Evolutionary conservation across 345 rosid genomes (phyloP).

Genomic region (Ricinus communis): DNA sequence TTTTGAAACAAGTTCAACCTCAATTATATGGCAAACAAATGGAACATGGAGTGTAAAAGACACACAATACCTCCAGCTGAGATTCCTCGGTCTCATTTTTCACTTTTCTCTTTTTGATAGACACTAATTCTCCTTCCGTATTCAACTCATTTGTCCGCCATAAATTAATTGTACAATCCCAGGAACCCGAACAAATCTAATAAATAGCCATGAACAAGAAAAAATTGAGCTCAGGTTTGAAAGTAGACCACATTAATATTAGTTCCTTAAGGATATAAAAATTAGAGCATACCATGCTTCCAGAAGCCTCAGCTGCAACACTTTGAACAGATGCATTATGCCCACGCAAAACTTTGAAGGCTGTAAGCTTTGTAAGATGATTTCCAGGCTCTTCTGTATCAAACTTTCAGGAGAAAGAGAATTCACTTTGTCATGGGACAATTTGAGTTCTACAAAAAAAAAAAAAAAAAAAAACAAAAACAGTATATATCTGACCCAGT

Average conservation of each 20-base stretch:
- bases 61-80: constrained; percentile 65
- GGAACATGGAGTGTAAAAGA: background rate
- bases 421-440: constrained; percentile 12
- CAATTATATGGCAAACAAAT: constrained; percentile 1
- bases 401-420: constrained; percentile 44
- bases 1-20: background rate
- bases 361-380: constrained; percentile 48
- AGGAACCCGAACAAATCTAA: constrained; percentile 91
- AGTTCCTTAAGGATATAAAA: constrained; percentile 8
- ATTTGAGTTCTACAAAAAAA: constrained; percentile 11
- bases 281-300: constrained; percentile 59
- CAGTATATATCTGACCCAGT: constrained; percentile 20
- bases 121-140: constrained; percentile 50
- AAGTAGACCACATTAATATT: background rate
- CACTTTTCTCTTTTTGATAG: constrained; percentile 83
- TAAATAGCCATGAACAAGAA: constrained; percentile 15
- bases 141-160: constrained; percentile 65
- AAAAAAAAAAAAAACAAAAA: too few relatives aligned
- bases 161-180: constrained; percentile 85
- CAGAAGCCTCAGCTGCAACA: constrained; percentile 61
- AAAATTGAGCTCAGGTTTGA: constrained; percentile 9
- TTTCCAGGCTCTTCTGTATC: constrained; percentile 41
- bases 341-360: constrained; percentile 78
- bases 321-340: constrained; percentile 87
- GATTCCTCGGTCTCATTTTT: constrained; percentile 56